These are phyloP conservation scores for Bauhinia variegata DNA, from an alignment of 306 rosid species.

Conservation along the genomic window DNA sequence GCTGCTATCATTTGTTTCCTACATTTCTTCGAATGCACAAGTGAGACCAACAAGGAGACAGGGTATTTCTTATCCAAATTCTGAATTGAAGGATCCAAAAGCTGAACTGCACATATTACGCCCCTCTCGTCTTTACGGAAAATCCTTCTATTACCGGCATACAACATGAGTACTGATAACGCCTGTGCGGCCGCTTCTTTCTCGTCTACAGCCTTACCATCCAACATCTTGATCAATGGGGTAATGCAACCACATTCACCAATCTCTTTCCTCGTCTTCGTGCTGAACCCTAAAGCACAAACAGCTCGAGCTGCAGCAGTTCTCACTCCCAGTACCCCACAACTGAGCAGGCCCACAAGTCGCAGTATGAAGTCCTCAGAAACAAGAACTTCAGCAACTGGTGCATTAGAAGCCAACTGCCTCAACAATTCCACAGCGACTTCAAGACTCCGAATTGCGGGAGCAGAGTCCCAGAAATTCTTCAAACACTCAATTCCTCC, in stretches of 20 bases:
- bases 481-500: conserved; percentile 75
- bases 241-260: conserved; percentile 75
- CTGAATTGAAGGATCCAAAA: conserved; percentile 71
- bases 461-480: conserved; percentile 78
- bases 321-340: conserved; percentile 78
- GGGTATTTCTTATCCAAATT: conserved; percentile 78
- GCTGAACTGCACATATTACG: conserved; percentile 64
- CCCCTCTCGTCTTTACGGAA: conserved; percentile 75
- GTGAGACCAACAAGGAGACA: conserved; percentile 64
- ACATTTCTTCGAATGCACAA: conserved; percentile 68
- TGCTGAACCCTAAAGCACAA: conserved; percentile 65
- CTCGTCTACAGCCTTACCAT: conserved; percentile 87
- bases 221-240: conserved; percentile 76
- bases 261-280: conserved; percentile 68
- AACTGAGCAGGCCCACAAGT: conserved; percentile 56
- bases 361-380: conserved; percentile 61
- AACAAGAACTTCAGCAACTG: conserved; percentile 63
- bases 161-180: conserved; percentile 57
- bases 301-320: conserved; percentile 68
- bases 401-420: conserved; percentile 54
- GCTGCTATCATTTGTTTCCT: conserved; percentile 83
- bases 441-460: conserved; percentile 59
- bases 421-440: conserved; percentile 66
- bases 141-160: conserved; percentile 53
- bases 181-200: conserved; percentile 80